A percentile compares a stretch with the other conserved stretches of the same genome.
phyloP scores from a whole-genome alignment of 108 stramenopile species.

The Cyclotella choctawhatcheeana region DNA sequence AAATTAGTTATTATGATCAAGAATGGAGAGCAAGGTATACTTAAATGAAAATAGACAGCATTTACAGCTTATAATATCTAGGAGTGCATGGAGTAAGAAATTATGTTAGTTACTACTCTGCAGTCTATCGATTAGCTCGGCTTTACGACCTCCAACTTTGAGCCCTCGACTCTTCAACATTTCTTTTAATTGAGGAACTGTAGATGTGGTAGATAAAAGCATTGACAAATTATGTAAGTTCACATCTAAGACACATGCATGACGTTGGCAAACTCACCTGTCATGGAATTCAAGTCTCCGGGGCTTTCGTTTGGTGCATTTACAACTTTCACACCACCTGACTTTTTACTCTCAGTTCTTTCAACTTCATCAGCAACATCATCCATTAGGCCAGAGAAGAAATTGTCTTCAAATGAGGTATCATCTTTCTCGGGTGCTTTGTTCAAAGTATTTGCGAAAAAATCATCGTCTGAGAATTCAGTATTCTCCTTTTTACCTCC shows the following conservation, averaged over 20 bases:
- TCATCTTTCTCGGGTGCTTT: not conserved
- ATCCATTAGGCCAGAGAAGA: slow-evolving; percentile 43
- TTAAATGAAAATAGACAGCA: too few species aligned
- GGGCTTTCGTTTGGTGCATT: slow-evolving; percentile 1
- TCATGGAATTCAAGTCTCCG: slow-evolving; percentile 37
- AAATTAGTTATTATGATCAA: slow-evolving; percentile 1
- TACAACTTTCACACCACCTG: slow-evolving; percentile 5
- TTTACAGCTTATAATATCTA: too few species aligned
- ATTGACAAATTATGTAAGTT: too few species aligned
- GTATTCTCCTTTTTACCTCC: not conserved
- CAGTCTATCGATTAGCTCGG: slow-evolving; percentile 83
- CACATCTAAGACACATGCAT: too few species aligned
- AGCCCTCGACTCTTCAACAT: slow-evolving; percentile 69
- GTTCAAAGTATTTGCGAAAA: slow-evolving; percentile 61
- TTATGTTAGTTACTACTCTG: not conserved
- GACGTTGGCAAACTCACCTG: too few species aligned
- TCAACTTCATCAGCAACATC: slow-evolving; percentile 43
- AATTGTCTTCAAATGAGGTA: slow-evolving; percentile 27
- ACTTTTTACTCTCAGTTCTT: slow-evolving; percentile 17
- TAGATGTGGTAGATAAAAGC: too few species aligned
- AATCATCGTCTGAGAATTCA: slow-evolving; percentile 58
- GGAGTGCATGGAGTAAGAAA: too few species aligned
- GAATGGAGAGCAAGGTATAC: not conserved
- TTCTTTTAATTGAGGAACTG: slow-evolving; percentile 78
- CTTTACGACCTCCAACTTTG: slow-evolving; percentile 88